Conservation (phyloP, 129 eudicot species). For the Saposhnikovia divaricata region DNA sequence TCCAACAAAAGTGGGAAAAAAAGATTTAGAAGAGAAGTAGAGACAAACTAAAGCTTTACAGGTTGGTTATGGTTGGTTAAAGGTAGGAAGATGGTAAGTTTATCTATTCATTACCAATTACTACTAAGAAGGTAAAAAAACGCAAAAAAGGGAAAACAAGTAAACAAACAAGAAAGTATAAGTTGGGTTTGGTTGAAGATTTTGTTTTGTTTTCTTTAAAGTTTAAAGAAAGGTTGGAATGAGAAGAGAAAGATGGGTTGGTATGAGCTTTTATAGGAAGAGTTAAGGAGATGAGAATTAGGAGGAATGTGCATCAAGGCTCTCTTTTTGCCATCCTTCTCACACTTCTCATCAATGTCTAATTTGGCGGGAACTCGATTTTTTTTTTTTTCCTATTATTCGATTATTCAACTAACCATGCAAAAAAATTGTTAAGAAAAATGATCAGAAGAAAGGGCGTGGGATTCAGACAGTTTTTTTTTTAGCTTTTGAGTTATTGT, state of each 20-base stretch:
- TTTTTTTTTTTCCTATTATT: not conserved
- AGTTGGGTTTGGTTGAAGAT: conserved; percentile 35
- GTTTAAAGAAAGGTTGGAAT: not conserved
- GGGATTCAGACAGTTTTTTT: conserved; percentile 1
- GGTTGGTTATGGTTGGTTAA: conserved; percentile 41
- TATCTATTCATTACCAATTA: conserved; percentile 47
- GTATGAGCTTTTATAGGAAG: not conserved
- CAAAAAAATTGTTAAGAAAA: not conserved
- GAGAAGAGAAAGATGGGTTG: conserved; percentile 27
- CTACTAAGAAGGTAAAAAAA: not conserved
- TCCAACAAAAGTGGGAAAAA: conserved; percentile 29
- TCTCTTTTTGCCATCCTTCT: conserved; percentile 58
- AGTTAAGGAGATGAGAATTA: conserved; percentile 52
- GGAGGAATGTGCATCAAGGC: conserved; percentile 38
- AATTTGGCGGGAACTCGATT: conserved; percentile 46
- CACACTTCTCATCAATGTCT: conserved; percentile 17
- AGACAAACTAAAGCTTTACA: conserved; percentile 33
- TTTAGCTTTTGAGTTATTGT: not conserved
- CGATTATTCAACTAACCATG: not conserved
- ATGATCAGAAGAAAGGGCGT: conserved; percentile 28
- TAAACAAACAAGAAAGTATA: conserved; percentile 30
- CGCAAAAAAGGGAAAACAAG: conserved; percentile 16
- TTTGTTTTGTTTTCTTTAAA: not conserved
- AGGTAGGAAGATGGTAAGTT: conserved; percentile 30
- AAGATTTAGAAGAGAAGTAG: conserved; percentile 23